These are phyloP conservation scores for Pythium sp. DNA, from an alignment of 352 stramenopile genomes.

Conservation along the genomic window DNA sequence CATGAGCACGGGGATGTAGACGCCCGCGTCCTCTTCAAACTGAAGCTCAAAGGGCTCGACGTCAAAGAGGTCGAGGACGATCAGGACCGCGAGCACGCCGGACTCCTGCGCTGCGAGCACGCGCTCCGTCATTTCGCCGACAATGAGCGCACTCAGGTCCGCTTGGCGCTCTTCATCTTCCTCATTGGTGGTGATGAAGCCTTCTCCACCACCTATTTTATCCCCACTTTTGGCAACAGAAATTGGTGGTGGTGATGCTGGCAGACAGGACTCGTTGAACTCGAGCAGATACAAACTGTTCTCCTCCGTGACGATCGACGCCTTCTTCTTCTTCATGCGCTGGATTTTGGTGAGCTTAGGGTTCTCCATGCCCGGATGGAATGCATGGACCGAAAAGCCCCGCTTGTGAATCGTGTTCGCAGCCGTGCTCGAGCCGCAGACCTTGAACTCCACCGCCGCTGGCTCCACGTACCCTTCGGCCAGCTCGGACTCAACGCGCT, in stretches of 20 bases:
- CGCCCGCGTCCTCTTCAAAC: conserved; percentile 40
- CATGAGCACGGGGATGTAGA: conserved; percentile 79
- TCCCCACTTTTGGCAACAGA: not conserved
- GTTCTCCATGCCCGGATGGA: conserved; percentile 40
- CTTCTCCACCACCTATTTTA: not conserved
- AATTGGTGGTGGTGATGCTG: not conserved
- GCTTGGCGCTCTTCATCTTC: not conserved
- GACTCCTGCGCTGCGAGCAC: conserved; percentile 61
- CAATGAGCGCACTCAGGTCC: conserved; percentile 33
- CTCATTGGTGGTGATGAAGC: not conserved
- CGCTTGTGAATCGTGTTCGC: conserved; percentile 17
- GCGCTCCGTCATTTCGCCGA: conserved; percentile 40
- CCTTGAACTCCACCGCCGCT: conserved; percentile 43
- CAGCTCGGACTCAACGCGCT: conserved; percentile 17
- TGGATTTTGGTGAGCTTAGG: conserved; percentile 37
- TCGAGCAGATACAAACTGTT: conserved; percentile 47
- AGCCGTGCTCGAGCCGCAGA: conserved; percentile 38
- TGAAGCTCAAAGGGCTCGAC: conserved; percentile 55
- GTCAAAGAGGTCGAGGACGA: conserved; percentile 62
- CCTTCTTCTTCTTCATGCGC: conserved; percentile 38
- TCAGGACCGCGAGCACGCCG: conserved; percentile 49
- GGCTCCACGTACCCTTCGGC: not conserved
- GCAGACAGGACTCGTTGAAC: conserved; percentile 32
- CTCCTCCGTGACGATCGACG: conserved; percentile 31
- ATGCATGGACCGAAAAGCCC: conserved; percentile 58